phyloP scores from a whole-genome alignment of 208 protist species.

The Phytomonas sp. region DNA sequence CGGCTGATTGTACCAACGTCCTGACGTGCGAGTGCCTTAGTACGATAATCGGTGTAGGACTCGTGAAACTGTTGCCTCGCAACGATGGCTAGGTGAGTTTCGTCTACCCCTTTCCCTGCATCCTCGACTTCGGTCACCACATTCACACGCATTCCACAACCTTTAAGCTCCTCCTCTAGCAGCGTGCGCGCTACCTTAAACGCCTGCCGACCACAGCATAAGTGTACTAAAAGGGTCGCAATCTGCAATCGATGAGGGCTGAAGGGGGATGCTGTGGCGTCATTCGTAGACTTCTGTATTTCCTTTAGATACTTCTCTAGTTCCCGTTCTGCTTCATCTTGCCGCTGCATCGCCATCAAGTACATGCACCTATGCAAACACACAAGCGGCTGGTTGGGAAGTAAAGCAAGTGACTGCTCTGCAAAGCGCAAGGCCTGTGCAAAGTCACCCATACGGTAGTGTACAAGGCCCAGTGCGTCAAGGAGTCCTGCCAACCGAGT shows the following conservation, averaged over 20 bases:
- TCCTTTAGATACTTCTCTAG: conserved; percentile 42
- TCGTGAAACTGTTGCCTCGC: conserved; percentile 68
- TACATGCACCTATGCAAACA: conserved; percentile 72
- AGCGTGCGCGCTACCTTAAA: conserved; percentile 55
- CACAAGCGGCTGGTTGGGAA: conserved; percentile 29
- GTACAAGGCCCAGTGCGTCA: conserved; percentile 64
- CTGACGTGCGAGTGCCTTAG: conserved; percentile 39
- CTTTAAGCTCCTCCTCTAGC: conserved; percentile 34
- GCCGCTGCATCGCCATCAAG: conserved; percentile 62
- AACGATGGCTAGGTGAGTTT: conserved; percentile 27
- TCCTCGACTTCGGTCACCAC: neutral
- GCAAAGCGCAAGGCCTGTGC: conserved; percentile 70
- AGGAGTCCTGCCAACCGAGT: conserved; percentile 60
- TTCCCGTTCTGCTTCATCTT: conserved; percentile 72
- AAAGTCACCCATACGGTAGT: conserved; percentile 61
- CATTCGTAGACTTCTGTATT: neutral
- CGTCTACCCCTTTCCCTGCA: neutral
- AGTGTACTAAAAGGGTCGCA: conserved; percentile 56
- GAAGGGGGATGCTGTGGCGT: conserved; percentile 11
- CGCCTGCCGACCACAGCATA: conserved; percentile 76
- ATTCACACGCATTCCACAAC: neutral
- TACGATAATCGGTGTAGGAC: conserved; percentile 61
- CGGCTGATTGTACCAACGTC: conserved; percentile 70
- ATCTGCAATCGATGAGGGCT: conserved; percentile 26
- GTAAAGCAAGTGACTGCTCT: conserved; percentile 55